Base-by-base conservation (phyloP, 495 filamentous ascomycete genomes). In the Xylaria longipes region DNA sequence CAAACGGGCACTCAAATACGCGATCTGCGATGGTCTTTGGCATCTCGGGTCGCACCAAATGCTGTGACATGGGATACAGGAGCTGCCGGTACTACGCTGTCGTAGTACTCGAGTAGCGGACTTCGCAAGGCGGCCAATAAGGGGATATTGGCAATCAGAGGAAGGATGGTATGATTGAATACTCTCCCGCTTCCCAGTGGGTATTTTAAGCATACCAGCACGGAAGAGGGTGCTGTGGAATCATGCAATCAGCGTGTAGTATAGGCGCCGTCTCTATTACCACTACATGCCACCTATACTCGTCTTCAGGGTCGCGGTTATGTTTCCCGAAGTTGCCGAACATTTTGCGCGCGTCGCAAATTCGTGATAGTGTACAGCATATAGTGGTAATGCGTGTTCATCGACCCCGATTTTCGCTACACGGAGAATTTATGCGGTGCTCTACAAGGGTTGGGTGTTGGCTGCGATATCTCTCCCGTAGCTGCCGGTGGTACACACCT, bases 11-110 rank as follows among this genome's bases (percentile, higher is more conserved):
- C 39, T 63, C 48, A 67, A 69, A 69, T 69, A 70, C 58, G 68
- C 68, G 68, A 70, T 56, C 68, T 70, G 68, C 68, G 68, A 45
- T 70, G 68, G 68, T 70, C 68, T 70, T 70, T 70, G 68, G 68
- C 68, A 64, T 70, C 46, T 70, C 68, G 68, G 58, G 68, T 70
- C 45, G 25, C 58, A 70, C 68, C 7, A 31, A 15, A 37, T 54
- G 58, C 46, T 37, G 58, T 64, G 43, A 41, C 68, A 54, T 62
- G 68, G 45, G 60, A 63, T 14, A 39, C 41, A 43, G 39, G 22
- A 64, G 57, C 35, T 56, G 58, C 25, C 27, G 60, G 46, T 70
- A 39, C 68, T 41, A 70, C 68, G 46, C 58, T 70, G 68, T 56
- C 68, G 68, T 70, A 63, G 58, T 31, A 70, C 68, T 52, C 41